Evolutionary conservation across 495 filamentous ascomycete genomes (phyloP).

Genomic region (Penicillium cataractarum): DNA sequence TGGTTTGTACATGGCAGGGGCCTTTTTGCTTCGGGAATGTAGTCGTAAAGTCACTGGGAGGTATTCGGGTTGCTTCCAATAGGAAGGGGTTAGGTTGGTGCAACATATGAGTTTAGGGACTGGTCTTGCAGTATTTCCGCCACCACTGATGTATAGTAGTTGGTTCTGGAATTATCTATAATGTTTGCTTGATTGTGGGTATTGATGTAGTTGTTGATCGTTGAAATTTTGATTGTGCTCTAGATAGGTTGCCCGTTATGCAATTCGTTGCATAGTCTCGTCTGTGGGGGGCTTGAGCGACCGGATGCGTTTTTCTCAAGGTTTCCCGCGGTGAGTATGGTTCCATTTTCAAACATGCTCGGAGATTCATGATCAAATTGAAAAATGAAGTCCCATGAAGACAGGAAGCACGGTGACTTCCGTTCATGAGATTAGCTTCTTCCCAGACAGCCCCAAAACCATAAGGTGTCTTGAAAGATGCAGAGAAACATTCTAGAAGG

Average conservation of each 20-base stretch:
- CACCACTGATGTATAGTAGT: conserved; percentile 23
- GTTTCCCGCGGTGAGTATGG: background rate
- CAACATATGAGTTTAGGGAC: conserved; percentile 12
- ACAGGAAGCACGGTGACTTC: background rate
- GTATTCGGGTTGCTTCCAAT: conserved; percentile 13
- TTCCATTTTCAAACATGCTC: background rate
- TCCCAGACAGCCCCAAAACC: background rate
- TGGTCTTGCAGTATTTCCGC: conserved; percentile 29
- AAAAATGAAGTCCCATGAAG: background rate
- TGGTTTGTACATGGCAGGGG: conserved; percentile 6
- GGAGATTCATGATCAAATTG: background rate
- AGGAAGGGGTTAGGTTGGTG: background rate
- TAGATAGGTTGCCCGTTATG: background rate
- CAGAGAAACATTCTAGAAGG: background rate
- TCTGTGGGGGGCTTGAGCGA: background rate
- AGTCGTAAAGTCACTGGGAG: conserved; percentile 18
- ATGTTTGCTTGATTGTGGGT: background rate
- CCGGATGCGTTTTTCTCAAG: background rate
- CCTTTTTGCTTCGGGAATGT: conserved; percentile 14
- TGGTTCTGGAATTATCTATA: background rate
- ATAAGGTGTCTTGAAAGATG: background rate
- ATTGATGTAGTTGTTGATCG: background rate
- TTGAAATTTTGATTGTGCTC: background rate
- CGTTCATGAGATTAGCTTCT: background rate
- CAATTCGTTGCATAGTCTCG: background rate